phyloP scores from a whole-genome alignment of 352 stramenopile species.

The Phytophthora vignae region DNA sequence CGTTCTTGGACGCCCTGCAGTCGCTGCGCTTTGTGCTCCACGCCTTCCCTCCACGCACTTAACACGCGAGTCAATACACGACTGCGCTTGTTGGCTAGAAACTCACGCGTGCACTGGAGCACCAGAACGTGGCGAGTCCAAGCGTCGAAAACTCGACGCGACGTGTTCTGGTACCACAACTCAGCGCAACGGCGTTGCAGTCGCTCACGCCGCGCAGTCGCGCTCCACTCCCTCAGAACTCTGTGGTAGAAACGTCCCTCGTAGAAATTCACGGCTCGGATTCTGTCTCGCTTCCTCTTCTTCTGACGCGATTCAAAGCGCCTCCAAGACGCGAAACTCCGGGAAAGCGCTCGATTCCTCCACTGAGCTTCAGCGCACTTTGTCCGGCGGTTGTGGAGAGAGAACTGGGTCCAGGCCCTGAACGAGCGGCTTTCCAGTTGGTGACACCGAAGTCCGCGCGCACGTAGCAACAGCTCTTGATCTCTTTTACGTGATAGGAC shows the following conservation, averaged over 20 bases:
- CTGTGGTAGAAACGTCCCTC: background rate
- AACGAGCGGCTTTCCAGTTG: constrained; percentile 49
- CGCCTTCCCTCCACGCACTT: constrained; percentile 47
- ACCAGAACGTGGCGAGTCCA: constrained; percentile 26
- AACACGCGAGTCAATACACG: constrained; percentile 38
- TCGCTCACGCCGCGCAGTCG: constrained; percentile 2
- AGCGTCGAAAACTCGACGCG: constrained; percentile 17
- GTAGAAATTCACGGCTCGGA: constrained; percentile 25
- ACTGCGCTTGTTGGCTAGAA: constrained; percentile 21
- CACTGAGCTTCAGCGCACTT: constrained; percentile 31
- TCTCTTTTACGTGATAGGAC: constrained; percentile 14
- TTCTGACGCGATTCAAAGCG: constrained; percentile 19
- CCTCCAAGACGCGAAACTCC: constrained; percentile 30
- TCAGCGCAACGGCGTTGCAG: constrained; percentile 16
- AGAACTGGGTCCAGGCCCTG: constrained; percentile 35
- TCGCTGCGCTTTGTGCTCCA: constrained; percentile 16
- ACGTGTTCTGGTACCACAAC: constrained; percentile 23
- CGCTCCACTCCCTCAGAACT: constrained; percentile 10
- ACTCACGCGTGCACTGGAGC: constrained; percentile 7
- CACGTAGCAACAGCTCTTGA: constrained; percentile 31
- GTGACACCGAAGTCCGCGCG: constrained; percentile 41
- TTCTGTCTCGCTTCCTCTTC: constrained; percentile 7
- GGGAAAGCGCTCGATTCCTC: constrained; percentile 20
- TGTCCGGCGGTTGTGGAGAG: constrained; percentile 8
- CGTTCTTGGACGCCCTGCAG: constrained; percentile 38